A percentile compares a stretch with the other conserved stretches of the same genome.
phyloP scores from a whole-genome alignment of 441 rosid species.

The Pelargonium cotyledonis region DNA sequence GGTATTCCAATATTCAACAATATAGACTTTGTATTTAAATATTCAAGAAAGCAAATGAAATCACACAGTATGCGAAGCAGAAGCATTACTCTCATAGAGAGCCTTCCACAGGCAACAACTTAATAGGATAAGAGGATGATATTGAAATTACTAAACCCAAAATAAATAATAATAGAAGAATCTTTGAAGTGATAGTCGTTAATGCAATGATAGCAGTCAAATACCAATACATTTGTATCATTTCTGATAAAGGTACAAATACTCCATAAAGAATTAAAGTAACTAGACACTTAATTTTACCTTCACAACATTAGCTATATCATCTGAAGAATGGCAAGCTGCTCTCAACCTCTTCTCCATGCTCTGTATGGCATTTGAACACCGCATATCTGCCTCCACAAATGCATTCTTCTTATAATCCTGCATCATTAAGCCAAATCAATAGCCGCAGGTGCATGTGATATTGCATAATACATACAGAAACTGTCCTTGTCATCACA shows the following conservation, averaged over 20 bases:
- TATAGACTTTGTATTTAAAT: not conserved
- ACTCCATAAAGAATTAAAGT: slow-evolving; percentile 4
- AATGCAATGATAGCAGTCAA: not conserved
- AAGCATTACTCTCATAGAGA: not conserved
- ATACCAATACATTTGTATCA: not conserved
- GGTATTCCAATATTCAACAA: not conserved
- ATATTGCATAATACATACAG: not conserved
- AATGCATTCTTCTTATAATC: slow-evolving; percentile 70
- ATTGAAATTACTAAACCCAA: not conserved
- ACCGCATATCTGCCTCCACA: slow-evolving; percentile 85
- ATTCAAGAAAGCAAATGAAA: not conserved
- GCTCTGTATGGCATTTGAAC: slow-evolving; percentile 63
- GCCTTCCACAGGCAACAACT: not conserved
- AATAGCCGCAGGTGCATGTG: not conserved
- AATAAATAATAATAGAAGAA: not conserved
- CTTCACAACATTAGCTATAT: slow-evolving; percentile 71
- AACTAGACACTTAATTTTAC: slow-evolving; percentile 27
- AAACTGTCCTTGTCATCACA: too few species aligned
- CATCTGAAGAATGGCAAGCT: slow-evolving; percentile 86
- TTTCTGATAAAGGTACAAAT: not conserved
- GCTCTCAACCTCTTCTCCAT: slow-evolving; percentile 94
- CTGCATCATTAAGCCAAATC: slow-evolving; percentile 35
- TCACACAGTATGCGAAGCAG: not conserved
- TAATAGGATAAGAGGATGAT: not conserved
- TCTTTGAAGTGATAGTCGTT: not conserved